Base-by-base conservation (phyloP, 345 rosid species). In the Eucalyptus grandis region DNA sequence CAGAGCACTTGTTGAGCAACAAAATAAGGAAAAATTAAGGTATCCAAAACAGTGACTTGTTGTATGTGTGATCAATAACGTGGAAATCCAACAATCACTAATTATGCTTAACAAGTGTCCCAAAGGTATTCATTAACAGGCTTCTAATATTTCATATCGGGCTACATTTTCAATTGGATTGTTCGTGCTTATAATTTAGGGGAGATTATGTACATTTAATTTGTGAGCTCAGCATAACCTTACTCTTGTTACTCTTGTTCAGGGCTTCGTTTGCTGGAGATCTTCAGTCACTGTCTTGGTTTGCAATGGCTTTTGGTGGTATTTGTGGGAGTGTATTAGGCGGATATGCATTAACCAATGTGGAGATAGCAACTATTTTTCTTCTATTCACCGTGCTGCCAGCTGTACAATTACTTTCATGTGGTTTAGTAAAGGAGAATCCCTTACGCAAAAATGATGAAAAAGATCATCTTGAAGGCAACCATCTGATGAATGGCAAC, bases 231-330 rank as follows among this genome's bases (percentile, higher is more conserved):
- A 82, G 26, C 87, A 16, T 37, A 67, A 56, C 89, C 72, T 34
- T 19, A 37, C 72, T 87, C 60, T 86, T 58, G 54, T 46, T 56
- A 50, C 81, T 34, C 90, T 90, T 88, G 87, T 34, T 85, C 97
- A 97, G 99, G 95, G 93, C 99, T 43, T 92, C 96, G 44, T 98
- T 95, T 94, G 96, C 99, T 90, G 99, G 98, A 91, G 99, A 98
- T 92, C 97, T 98, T 81, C 99, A 98, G 94, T 96, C 99, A 16
- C 72, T 96, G 31, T 97, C 99, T 77, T 97, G 99, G 99, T 91
- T 95, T 88, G 92, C 99, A 51, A 97, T 98, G 98, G 99, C 99
- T 60, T 89, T 96, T 88, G 99, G 99, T 12, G 99, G 99, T 91
- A 92, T 97, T 87, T 97, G 95, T 54, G 98, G 99, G 91, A 97